Conservation (phyloP, 1,139 yeast species). For the Candida anutae region DNA sequence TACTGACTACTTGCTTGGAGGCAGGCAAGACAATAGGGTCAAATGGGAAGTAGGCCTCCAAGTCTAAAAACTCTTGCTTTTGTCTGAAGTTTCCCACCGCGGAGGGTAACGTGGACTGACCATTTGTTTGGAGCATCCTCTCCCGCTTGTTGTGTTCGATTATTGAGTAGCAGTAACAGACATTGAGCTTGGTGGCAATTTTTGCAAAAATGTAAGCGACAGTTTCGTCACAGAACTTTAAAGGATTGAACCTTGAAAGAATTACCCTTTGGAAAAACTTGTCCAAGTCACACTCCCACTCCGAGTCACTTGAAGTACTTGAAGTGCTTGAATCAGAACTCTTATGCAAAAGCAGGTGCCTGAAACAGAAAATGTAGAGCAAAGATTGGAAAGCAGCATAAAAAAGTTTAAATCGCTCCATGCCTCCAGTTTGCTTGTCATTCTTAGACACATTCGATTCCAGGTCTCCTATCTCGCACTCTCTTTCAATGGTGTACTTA, state of each 20-base stretch:
- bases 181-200: constrained; percentile 81
- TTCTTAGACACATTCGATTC: constrained; percentile 9
- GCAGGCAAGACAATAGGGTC: constrained; percentile 78
- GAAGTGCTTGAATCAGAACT: constrained; percentile 11
- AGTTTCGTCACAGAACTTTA: constrained; percentile 87
- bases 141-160: constrained; percentile 86
- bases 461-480: constrained; percentile 62
- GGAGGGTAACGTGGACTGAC: constrained; percentile 18
- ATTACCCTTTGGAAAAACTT: constrained; percentile 82
- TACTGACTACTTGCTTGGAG: constrained; percentile 44
- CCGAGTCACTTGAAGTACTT: constrained; percentile 15
- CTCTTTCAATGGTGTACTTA: constrained; percentile 74
- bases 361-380: constrained; percentile 84
- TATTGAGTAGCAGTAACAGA: constrained; percentile 88
- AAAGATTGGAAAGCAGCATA: constrained; percentile 93
- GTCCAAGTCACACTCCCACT: constrained; percentile 82
- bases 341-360: constrained; percentile 55
- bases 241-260: constrained; percentile 84
- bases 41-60: constrained; percentile 91
- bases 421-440: constrained; percentile 37
- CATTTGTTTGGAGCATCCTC: constrained; percentile 33
- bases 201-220: constrained; percentile 93
- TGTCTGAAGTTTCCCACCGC: constrained; percentile 36
- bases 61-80: constrained; percentile 75
- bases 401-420: constrained; percentile 77